Percentiles rank a stretch among this genome's conserved stretches.
These are phyloP conservation scores for Aspergillus calidoustus DNA, from an alignment of 2,329 filamentous ascomycete genomes.

Conservation along the genomic window DNA sequence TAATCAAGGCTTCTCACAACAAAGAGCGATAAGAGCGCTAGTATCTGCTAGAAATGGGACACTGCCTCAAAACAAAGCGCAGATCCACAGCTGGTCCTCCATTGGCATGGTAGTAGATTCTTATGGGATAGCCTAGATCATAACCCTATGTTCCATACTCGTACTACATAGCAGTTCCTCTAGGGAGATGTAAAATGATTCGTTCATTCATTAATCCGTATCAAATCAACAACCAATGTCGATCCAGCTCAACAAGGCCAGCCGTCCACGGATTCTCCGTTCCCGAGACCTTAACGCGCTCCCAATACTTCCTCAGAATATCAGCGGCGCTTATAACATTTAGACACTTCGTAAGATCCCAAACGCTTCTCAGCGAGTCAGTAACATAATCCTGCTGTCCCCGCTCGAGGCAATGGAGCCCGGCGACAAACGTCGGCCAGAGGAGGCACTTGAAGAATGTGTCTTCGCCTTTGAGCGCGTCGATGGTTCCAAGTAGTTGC, in stretches of 20 bases:
- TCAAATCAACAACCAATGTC: background rate
- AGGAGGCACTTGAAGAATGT: slow-evolving; percentile 39
- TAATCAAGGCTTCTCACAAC: no score
- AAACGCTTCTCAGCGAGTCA: slow-evolving; percentile 34
- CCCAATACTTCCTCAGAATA: slow-evolving; percentile 34
- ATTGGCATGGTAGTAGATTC: no score
- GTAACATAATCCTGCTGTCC: slow-evolving; percentile 30
- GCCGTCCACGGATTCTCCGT: background rate
- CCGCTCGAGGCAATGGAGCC: slow-evolving; percentile 33
- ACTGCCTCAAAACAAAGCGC: no score
- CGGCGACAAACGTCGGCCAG: slow-evolving; percentile 42
- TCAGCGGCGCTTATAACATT: slow-evolving; percentile 39
- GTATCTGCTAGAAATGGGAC: no score
- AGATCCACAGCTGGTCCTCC: no score
- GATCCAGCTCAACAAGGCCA: background rate
- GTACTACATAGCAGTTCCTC: background rate
- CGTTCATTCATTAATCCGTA: background rate
- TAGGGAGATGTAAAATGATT: no score
- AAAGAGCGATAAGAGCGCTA: no score
- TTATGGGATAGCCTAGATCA: no score
- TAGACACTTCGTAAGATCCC: slow-evolving; percentile 36
- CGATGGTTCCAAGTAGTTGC: slow-evolving; percentile 32
- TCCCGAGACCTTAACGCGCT: background rate
- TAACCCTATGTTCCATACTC: no score
- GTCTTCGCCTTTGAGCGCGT: slow-evolving; percentile 28